Evolutionary conservation across 2,329 filamentous ascomycete species (phyloP), one percentile per base, ranked within the genome.

Genomic region (Stemphylium vesicarium): DNA sequence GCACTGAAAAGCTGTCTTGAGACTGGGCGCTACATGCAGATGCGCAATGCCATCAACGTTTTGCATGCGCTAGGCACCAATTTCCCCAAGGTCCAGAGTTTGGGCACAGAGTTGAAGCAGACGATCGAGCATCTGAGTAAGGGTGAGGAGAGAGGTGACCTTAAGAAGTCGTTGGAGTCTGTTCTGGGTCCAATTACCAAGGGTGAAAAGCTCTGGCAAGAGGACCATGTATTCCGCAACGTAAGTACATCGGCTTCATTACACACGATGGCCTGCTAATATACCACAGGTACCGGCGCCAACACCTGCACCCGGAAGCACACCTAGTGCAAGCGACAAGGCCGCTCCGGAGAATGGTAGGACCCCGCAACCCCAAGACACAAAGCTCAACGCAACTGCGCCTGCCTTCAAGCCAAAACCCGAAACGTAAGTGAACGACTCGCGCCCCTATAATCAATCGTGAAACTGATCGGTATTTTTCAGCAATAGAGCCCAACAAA

Each of bases 1-100:
- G 91, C 94, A 2, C 80, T 99, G 50, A 93, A 92, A 72, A 84
- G 84, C 33, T 97, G 94, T 72, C 82, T 99, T 41, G 86, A 86
- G 15, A 88, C 89, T 24, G 87, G 85, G 29, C 94, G 98, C 76
- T 99, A 95, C 85, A 97, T 97, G 89, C 93, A 97, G 74, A 96
- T 98, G 71, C 88, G 94, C 50, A 99, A 99, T 72, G 92, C 92
- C 39, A 96, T 98, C 63, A 95, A 90, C 53, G 83, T 98, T 4
- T 81, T 99, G 55, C 96, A 95, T 72, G 84, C 86, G 10, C 83
- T 96, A 42, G 84, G 91, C 20, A 87, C 92, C 45, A 84, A 87
- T 67, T 99, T 96, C 81, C 96, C 95, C 4, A 89, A 88, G 13
- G 86, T 98, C 53, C 92, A 96, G 69, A 95, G 92, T 74, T 94